Base-by-base conservation (phyloP, 345 rosid genomes). In the Pseudoturritis turrita region DNA sequence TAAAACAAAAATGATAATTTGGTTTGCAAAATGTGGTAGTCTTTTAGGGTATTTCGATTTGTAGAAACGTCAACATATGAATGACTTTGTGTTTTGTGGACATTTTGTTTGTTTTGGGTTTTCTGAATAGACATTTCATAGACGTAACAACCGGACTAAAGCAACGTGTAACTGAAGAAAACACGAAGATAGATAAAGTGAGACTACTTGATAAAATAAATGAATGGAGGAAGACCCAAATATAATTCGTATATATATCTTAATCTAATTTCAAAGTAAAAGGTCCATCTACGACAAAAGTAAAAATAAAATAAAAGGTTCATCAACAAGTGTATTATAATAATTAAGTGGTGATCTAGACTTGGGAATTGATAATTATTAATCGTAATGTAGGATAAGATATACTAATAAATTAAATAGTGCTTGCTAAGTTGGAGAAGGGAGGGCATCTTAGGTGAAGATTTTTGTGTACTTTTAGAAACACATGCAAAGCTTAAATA, bases 401-500 rank as follows among this genome's bases (percentile, higher is more conserved):
- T 75, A 44, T 67, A n/a, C n/a, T n/a, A 28, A 0, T 65, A 37
- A 43, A 68, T 33, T 51, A 76, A 53, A 15, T 63, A 36, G 54
- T 47, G 75, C 37, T 62, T 69, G 71, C 47, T 63, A 62, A 37
- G 37, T 37, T 62, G 59, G 58, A 55, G 75, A 62, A 70, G 70
- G 33, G 43, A 62, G 25, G 54, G 75, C 70, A 70, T 76, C 55
- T 76, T 76, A 76, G 75, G 79, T 62, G 61, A 28, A 75, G 71
- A 69, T 62, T 76, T 74, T 62, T 62, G 71, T 69, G 60, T 62
- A 68, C 61, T 70, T 76, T 62, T 46, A 70, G 71, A 62, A 76
- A 76, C 75, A 76, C 79, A 76, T 76, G 79, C 71, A 68, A 43
- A 51, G 50, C 60, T 45, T 55, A 37, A 37, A 25, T 40, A 69